These are phyloP conservation scores for Mycena maculata DNA, from an alignment of 768 basidiomycete species.

Conservation along the genomic window DNA sequence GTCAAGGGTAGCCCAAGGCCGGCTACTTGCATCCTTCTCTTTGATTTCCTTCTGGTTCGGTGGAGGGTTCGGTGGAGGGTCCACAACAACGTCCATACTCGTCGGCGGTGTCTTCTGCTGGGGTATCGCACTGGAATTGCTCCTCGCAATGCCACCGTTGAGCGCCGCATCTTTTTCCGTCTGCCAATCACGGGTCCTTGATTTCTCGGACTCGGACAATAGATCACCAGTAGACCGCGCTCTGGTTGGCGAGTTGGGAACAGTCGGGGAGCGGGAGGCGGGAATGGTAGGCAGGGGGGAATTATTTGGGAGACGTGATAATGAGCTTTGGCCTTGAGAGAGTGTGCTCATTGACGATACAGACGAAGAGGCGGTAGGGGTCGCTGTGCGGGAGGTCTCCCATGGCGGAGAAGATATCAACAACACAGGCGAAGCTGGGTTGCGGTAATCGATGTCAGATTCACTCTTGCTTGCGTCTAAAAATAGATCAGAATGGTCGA, in stretches of 20 bases:
- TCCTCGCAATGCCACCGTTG: conserved; percentile 20
- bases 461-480: conserved; percentile 45
- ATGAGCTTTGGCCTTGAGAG: conserved; percentile 40
- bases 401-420: conserved; percentile 63
- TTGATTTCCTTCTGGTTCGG: conserved; percentile 49
- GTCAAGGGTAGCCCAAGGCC: conserved; percentile 81
- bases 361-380: conserved; percentile 62
- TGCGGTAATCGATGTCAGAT: conserved; percentile 62
- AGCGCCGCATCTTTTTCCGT: conserved; percentile 29
- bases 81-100: conserved; percentile 35
- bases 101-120: conserved; percentile 26
- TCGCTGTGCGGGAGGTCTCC: conserved; percentile 65
- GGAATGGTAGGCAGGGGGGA: conserved; percentile 48
- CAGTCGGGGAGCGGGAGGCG: conserved; percentile 49
- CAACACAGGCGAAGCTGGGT: conserved; percentile 79
- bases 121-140: conserved; percentile 29
- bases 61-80: conserved; percentile 38
- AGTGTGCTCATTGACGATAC: conserved; percentile 46
- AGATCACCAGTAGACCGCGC: conserved; percentile 68
- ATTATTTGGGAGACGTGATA: conserved; percentile 41
- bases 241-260: conserved; percentile 62
- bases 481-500: conserved; percentile 16
- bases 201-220: conserved; percentile 53
- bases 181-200: conserved; percentile 40
- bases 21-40: conserved; percentile 66